phyloP scores from a whole-genome alignment of 2,329 filamentous ascomycete species.

The Paecilomyces sp. region DNA sequence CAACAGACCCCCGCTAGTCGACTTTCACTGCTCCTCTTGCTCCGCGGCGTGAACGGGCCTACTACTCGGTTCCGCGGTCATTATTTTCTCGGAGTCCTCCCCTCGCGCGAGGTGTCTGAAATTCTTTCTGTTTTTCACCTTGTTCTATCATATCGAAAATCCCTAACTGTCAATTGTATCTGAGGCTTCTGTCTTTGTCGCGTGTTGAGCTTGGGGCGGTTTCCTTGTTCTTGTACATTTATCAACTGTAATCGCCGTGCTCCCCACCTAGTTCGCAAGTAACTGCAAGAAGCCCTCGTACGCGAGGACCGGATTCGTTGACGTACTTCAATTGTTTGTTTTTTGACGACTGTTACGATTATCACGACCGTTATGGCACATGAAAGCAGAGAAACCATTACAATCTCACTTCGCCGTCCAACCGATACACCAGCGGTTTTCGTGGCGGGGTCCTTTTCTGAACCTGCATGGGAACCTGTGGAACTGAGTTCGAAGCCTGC shows the following conservation, averaged over 20 bases:
- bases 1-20: slow-evolving; percentile 6
- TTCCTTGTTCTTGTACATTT: slow-evolving; percentile 10
- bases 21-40: slow-evolving; percentile 5
- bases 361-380: slow-evolving; percentile 9
- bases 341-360: slow-evolving; percentile 10
- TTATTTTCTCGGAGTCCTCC: slow-evolving; percentile 10
- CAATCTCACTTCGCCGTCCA: slow-evolving; percentile 19
- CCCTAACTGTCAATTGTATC: neutral
- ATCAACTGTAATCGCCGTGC: neutral
- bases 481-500: slow-evolving; percentile 16
- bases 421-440: slow-evolving; percentile 17
- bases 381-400: slow-evolving; percentile 13
- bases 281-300: neutral
- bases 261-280: neutral
- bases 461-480: slow-evolving; percentile 20
- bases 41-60: neutral
- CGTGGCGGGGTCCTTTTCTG: slow-evolving; percentile 19
- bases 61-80: neutral
- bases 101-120: slow-evolving; percentile 2
- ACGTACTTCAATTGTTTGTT: neutral
- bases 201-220: slow-evolving; percentile 9
- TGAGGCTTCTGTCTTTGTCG: neutral
- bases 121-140: slow-evolving; percentile 9
- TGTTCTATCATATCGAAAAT: slow-evolving; percentile 2
- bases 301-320: neutral